Percentiles rank a stretch among this genome's conserved stretches.
Conservation (phyloP, 805 yeast genomes). For the Candida sithepensis region DNA sequence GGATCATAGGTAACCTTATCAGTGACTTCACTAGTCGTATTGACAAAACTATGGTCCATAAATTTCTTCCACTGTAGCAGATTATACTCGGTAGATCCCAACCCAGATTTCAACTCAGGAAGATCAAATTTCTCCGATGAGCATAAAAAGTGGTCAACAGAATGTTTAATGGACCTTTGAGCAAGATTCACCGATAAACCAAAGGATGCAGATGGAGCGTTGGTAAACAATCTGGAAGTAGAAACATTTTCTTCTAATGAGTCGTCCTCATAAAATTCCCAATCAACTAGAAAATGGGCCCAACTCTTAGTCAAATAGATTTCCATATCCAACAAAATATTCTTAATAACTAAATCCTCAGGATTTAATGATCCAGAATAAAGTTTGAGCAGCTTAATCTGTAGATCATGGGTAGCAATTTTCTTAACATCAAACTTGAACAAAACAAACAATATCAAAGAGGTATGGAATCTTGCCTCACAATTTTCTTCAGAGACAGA, state of each 20-base stretch:
- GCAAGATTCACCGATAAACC: conserved; percentile 50
- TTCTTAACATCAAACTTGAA: conserved; percentile 42
- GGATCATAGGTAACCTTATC: conserved; percentile 51
- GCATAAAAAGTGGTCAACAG: conserved; percentile 37
- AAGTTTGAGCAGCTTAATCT: conserved; percentile 45
- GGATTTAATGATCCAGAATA: conserved; percentile 63
- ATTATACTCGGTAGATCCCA: conserved; percentile 7
- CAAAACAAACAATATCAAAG: conserved; percentile 46
- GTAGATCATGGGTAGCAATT: conserved; percentile 44
- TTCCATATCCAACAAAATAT: conserved; percentile 57
- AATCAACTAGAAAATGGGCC: conserved; percentile 56
- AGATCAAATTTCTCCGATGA: conserved; percentile 24
- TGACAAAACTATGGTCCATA: conserved; percentile 20
- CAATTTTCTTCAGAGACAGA: conserved; percentile 22
- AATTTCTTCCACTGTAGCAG: conserved; percentile 32
- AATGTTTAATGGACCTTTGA: conserved; percentile 45
- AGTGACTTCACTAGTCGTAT: conserved; percentile 15
- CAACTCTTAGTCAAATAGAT: conserved; percentile 47
- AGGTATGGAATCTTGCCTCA: conserved; percentile 37
- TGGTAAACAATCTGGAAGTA: conserved; percentile 9
- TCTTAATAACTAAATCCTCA: conserved; percentile 60
- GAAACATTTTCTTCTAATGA: conserved; percentile 1
- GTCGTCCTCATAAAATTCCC: conserved; percentile 53
- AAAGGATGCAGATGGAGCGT: conserved; percentile 17
- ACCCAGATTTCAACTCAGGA: conserved; percentile 19